These are phyloP conservation scores for Lyophyllum shimeji DNA, from an alignment of 768 basidiomycete genomes.

Conservation along the genomic window DNA sequence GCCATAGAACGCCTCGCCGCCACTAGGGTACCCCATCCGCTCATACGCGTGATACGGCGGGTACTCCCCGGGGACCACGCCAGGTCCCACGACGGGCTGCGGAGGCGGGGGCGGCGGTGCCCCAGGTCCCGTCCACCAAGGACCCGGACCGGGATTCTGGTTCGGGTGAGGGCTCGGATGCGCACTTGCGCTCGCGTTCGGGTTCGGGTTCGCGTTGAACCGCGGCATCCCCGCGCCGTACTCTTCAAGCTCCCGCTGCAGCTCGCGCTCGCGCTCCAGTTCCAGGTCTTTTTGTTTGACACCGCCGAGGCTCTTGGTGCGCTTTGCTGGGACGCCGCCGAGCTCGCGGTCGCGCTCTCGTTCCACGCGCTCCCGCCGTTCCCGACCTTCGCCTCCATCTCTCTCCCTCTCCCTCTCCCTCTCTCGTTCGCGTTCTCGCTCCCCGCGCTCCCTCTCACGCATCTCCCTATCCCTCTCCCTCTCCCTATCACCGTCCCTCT, in stretches of 20 bases:
- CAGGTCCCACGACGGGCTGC: constrained; percentile 6
- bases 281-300: not conserved
- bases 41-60: not conserved
- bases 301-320: not conserved
- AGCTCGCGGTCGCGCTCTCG: not conserved
- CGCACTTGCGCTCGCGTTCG: not conserved
- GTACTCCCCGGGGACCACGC: not conserved
- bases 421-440: constrained; percentile 16
- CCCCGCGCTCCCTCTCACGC: constrained; percentile 15
- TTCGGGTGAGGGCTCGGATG: no score
- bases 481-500: constrained; percentile 15
- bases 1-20: not conserved
- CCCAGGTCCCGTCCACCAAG: not conserved
- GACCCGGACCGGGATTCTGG: not conserved
- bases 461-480: constrained; percentile 15
- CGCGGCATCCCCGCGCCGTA: not conserved
- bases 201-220: not conserved
- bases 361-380: not conserved
- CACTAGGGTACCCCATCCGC: not conserved
- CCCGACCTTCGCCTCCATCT: not conserved
- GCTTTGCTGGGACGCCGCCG: not conserved
- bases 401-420: not conserved
- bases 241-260: constrained; percentile 15
- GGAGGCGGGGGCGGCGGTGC: not conserved
- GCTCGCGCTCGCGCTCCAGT: constrained; percentile 15